Conservation (phyloP, 495 filamentous ascomycete species). For the Peziza echinospora region DNA sequence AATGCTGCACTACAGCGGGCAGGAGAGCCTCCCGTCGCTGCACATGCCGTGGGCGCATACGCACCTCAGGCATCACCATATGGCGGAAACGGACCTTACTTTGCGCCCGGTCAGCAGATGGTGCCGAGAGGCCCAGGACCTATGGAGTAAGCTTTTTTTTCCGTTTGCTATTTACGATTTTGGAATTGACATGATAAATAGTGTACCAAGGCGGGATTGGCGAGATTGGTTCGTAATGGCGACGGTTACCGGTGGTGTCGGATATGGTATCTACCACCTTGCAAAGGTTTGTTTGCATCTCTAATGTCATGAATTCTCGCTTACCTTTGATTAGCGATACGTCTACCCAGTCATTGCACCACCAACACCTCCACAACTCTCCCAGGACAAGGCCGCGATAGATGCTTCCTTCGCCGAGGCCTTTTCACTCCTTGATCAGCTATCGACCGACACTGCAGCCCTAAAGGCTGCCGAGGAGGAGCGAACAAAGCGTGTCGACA, state of each 20-base stretch:
- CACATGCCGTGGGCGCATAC: conserved; percentile 30
- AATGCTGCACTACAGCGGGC: conserved; percentile 59
- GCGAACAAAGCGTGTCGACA: conserved; percentile 67
- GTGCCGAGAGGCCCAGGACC: not conserved
- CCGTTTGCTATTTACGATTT: not conserved
- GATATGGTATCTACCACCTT: conserved; percentile 43
- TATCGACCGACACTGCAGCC: conserved; percentile 66
- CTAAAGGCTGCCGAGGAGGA: conserved; percentile 69
- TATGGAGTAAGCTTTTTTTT: not conserved
- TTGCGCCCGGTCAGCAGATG: too few relatives aligned
- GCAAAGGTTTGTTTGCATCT: too few relatives aligned
- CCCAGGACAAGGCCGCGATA: conserved; percentile 77
- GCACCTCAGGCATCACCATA: conserved; percentile 39
- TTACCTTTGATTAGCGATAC: conserved; percentile 40
- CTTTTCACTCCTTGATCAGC: conserved; percentile 76
- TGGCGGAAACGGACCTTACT: conserved; percentile 26
- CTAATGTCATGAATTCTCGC: conserved; percentile 27
- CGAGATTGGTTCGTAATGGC: conserved; percentile 76
- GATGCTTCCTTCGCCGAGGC: conserved; percentile 81
- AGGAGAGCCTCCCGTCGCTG: conserved; percentile 30
- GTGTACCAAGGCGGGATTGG: conserved; percentile 67
- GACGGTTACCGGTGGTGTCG: conserved; percentile 40
- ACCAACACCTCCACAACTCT: conserved; percentile 76
- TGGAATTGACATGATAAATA: not conserved
- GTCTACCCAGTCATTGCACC: conserved; percentile 76